Evolutionary conservation across 257 asterid species (phyloP), one percentile per base, ranked within the genome.

Genomic region (Eucommia ulmoides): DNA sequence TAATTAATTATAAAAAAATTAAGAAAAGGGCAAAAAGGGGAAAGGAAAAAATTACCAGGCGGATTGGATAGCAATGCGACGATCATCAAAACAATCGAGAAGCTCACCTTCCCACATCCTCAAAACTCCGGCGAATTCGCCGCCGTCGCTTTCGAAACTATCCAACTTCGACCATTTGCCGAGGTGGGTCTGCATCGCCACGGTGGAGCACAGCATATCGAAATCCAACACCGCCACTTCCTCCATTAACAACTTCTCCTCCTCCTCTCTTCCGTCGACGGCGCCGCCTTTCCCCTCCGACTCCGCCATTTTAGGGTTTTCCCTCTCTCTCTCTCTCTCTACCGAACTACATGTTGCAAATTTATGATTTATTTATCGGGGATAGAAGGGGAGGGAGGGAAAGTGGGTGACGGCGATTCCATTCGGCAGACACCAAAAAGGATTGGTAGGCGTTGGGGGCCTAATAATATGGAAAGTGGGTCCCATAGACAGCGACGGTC

Each of bases 101-200:
- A 89, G 77, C 63, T 78, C 94, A 21, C 98, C 96, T 55, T 89
- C 98, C 98, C 96, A 89, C 98, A 89, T 80, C 73, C 98, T 75
- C 26, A 82, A 68, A 47, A 69, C 82, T 20, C 87, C 96, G 19
- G 72, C 76, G 46, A 24, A 60, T 52, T 62, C 59, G 10, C 54
- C 22, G 20, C 18, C 59, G 46, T 49, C 4, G 35, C 53, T 19
- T 14, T 53, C 77, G 7, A 66, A 75, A 26, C 66, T 76, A 56
- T 78, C 74, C 44, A 77, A 56, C 46, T 63, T 73, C 1, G 64
- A 88, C 94, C 93, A 83, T 49, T 74, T 73, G 15, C 93, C 93
- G 76, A 3, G 20, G 15, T 42, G n/a, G 23, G 74, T 79, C 60
- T 85, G 96, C 86, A 73, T 55, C 42, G 93, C 93, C 52, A 85